A percentile compares a stretch with the other conserved stretches of the same genome.
Evolutionary conservation across 495 filamentous ascomycete genomes (phyloP).

Genomic region (Penicillium pancosmium): DNA sequence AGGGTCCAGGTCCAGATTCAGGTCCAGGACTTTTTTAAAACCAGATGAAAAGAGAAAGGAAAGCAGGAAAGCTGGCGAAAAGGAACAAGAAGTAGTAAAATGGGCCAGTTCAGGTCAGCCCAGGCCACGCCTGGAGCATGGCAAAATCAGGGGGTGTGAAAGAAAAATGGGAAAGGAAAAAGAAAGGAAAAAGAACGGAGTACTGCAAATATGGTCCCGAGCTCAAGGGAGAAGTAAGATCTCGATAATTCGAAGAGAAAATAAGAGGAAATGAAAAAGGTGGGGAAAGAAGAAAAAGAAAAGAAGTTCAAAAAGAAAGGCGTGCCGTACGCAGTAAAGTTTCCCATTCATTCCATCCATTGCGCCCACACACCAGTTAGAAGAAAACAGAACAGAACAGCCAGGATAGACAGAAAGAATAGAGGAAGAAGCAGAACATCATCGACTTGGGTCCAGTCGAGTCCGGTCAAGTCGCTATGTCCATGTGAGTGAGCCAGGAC

Average conservation of each 20-base stretch:
- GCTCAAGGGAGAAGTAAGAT: not conserved
- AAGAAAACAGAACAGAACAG: constrained; percentile 4
- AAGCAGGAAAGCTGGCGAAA: not conserved
- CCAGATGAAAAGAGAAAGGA: constrained; percentile 4
- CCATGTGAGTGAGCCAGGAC: too few species aligned
- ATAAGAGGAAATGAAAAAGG: not conserved
- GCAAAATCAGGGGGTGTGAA: too few species aligned
- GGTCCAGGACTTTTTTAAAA: too few species aligned
- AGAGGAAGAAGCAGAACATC: not conserved
- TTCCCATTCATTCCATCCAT: not conserved
- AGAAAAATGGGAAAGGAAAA: constrained; percentile 6
- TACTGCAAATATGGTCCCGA: too few species aligned
- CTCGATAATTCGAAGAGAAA: not conserved
- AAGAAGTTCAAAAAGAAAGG: not conserved
- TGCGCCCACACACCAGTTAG: constrained; percentile 6
- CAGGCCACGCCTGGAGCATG: too few species aligned
- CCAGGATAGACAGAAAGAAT: constrained; percentile 4
- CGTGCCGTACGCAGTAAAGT: not conserved
- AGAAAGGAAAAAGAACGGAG: not conserved
- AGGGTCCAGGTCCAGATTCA: not conserved
- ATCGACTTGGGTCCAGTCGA: too few species aligned
- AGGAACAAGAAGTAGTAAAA: constrained; percentile 6
- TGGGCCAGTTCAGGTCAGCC: too few species aligned
- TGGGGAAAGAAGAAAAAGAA: not conserved
- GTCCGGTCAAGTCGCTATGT: too few species aligned